Base-by-base conservation (phyloP, 2,329 filamentous ascomycete genomes). In the Exophiala spinifera region DNA sequence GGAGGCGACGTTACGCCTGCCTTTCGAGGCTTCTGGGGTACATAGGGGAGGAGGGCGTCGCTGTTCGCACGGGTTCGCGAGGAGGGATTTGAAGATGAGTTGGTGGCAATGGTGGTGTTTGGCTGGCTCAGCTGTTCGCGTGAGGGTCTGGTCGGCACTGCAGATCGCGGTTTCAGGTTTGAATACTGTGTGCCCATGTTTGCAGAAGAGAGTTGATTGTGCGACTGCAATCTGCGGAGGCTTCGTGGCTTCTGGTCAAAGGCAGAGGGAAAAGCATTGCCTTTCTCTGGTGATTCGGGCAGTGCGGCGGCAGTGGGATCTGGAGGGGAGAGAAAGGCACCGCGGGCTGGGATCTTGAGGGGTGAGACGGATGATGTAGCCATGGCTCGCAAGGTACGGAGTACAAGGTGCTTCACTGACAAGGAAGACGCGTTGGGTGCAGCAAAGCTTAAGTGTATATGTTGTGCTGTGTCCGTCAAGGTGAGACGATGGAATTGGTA, bases 181-280 rank as follows among this genome's bases (percentile, higher is more conserved):
- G 59, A 61, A 8, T 51, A 43, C 39, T 60, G 64, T 55, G 75
- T 74, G 59, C 69, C 73, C 51, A 74, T 66, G 51, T 75, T 51
- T 45, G 23, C 36, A 17, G 58, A 79, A 58, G 83, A 73, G 67
- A 70, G 80, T 77, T 74, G 67, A 55, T 90, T 87, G 47, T 88
- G 87, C 28, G 88, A 91, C 70, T 90, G 86, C 25, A 89, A 82
- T 67, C 86, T 86, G 63, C 88, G 82, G 56, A 91, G 77, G 44
- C 82, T 80, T 64, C 87, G 82, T 67, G 85, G 82, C 21, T 83
- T 83, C 58, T 83, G 80, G 40, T 85, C 84, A 23, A 84, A 85
- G 20, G 82, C 77, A 23, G 48, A 57, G 83, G 79, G 33, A 69
- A 68, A 43, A 64, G 54, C 46, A 17, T 60, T 28, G 33, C 49